These are phyloP conservation scores for Medakamo hakoo DNA, from an alignment of 139 green algal genomes.

Conservation along the genomic window DNA sequence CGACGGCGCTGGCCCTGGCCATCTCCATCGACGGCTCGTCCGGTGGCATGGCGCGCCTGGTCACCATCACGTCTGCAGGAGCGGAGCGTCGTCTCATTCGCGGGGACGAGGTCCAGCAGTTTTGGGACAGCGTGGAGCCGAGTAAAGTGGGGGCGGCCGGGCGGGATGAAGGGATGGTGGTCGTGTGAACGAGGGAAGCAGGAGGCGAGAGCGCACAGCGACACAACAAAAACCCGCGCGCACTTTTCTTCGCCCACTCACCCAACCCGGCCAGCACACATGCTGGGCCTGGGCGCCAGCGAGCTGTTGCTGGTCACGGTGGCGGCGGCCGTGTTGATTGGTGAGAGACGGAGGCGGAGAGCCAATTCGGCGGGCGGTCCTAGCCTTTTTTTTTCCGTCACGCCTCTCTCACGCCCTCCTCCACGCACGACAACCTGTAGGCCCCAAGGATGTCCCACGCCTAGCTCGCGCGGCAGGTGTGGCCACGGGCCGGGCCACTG, in stretches of 20 bases:
- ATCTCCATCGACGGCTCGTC: conserved; percentile 64
- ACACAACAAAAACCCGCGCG: neutral
- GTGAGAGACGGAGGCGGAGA: neutral
- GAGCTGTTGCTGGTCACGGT: neutral
- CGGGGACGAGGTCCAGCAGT: conserved; percentile 17
- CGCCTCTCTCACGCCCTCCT: too few species aligned
- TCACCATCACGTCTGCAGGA: conserved; percentile 48
- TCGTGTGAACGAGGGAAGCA: conserved; percentile 2
- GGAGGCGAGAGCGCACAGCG: neutral
- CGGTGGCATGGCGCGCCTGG: conserved; percentile 59
- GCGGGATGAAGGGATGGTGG: conserved; percentile 6
- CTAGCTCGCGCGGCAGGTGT: neutral
- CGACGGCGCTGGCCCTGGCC: conserved; percentile 51
- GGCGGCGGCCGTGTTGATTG: neutral
- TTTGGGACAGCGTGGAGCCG: conserved; percentile 18
- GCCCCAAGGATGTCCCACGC: neutral
- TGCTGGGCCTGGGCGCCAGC: neutral
- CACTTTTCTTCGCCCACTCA: neutral
- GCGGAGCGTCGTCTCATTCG: conserved; percentile 23
- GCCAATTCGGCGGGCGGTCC: too few species aligned
- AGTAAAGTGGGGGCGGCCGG: too few species aligned
- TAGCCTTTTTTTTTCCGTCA: too few species aligned
- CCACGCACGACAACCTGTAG: neutral
- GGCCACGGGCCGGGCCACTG: neutral
- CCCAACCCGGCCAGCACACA: neutral